phyloP scores from a whole-genome alignment of 352 stramenopile species.

The Pythium apleroticum region DNA sequence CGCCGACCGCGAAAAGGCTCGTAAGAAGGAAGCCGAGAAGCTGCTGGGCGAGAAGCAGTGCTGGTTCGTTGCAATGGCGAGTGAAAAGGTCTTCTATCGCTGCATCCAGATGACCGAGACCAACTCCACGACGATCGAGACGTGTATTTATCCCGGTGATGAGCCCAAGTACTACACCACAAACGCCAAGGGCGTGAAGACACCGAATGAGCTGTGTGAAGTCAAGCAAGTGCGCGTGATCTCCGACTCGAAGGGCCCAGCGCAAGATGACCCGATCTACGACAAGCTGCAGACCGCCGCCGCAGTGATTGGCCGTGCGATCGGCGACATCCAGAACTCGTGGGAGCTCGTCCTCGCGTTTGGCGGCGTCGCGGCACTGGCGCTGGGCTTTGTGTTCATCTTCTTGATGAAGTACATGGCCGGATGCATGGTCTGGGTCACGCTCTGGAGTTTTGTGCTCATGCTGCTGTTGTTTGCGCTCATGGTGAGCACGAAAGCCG shows the following conservation, averaged over 20 bases:
- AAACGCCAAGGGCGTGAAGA: constrained; percentile 41
- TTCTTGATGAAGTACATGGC: constrained; percentile 74
- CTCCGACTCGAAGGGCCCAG: constrained; percentile 51
- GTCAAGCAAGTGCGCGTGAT: constrained; percentile 64
- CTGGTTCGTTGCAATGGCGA: constrained; percentile 69
- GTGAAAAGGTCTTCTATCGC: constrained; percentile 70
- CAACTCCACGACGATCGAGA: constrained; percentile 61
- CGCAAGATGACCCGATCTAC: constrained; percentile 75
- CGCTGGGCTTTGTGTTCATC: constrained; percentile 65
- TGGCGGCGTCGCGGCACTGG: constrained; percentile 46
- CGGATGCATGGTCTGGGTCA: constrained; percentile 76
- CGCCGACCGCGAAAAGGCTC: constrained; percentile 38
- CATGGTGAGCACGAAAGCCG: constrained; percentile 73
- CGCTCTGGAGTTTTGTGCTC: constrained; percentile 57
- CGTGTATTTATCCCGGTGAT: constrained; percentile 69
- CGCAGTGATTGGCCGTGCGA: constrained; percentile 53
- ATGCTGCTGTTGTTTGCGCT: constrained; percentile 70
- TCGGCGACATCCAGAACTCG: constrained; percentile 73
- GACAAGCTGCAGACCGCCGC: constrained; percentile 65
- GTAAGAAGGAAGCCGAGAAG: constrained; percentile 42
- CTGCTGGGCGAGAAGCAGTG: constrained; percentile 43
- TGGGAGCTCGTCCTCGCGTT: constrained; percentile 59
- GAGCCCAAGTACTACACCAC: constrained; percentile 65
- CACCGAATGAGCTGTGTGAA: constrained; percentile 70
- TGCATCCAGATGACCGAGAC: constrained; percentile 71